Percentiles rank a stretch among this genome's conserved stretches.
Conservation (phyloP, 345 rosid genomes). For the Sapria himalayana region DNA sequence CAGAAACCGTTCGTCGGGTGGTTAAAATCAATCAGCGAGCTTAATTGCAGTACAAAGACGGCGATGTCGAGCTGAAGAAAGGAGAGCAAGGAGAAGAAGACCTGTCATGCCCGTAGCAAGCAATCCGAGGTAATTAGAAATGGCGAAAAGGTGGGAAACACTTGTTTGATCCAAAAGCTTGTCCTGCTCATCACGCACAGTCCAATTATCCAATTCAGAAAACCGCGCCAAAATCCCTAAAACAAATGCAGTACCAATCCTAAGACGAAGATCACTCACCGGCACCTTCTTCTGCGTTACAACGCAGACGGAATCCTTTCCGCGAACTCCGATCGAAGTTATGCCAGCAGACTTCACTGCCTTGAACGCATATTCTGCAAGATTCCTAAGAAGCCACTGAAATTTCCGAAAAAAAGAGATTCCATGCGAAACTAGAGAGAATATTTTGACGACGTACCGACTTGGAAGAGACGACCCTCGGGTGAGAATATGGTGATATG, state of each 20-base stretch:
- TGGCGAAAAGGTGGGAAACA: conserved; percentile 76
- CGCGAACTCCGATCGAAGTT: conserved; percentile 90
- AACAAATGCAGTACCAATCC: background rate
- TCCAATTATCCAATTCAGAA: background rate
- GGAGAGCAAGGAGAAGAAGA: conserved; percentile 8
- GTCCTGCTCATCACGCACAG: conserved; percentile 30
- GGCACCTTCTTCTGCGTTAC: conserved; percentile 99
- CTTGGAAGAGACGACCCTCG: conserved; percentile 61
- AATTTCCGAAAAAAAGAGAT: background rate
- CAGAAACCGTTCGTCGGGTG: no score
- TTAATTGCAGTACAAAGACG: no score
- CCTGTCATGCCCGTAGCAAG: conserved; percentile 97
- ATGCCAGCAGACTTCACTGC: conserved; percentile 92
- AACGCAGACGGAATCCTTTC: conserved; percentile 85
- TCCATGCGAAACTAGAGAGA: background rate
- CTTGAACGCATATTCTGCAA: conserved; percentile 84
- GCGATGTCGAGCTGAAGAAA: background rate
- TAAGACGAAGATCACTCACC: conserved; percentile 20
- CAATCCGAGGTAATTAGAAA: conserved; percentile 78
- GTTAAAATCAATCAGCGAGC: no score
- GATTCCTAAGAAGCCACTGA: background rate
- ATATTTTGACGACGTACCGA: conserved; percentile 15
- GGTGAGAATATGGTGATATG: conserved; percentile 56
- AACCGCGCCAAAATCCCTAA: no score
- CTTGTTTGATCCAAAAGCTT: conserved; percentile 97